Evolutionary conservation across 2,329 filamentous ascomycete genomes (phyloP).

Genomic region (Claviceps monticola): DNA sequence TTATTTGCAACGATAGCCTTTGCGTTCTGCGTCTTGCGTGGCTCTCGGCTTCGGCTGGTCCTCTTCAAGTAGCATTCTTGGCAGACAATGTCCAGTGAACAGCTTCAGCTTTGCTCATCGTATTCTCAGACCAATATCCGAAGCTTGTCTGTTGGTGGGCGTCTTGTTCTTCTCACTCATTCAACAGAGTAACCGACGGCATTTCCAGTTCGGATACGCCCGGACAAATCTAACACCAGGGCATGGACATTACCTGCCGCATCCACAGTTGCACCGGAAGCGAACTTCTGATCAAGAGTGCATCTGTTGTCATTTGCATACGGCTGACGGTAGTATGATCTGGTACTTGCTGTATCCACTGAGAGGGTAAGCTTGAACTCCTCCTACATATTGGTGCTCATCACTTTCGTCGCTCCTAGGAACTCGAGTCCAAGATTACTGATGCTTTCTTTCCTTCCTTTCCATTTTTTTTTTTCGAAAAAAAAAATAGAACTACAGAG

Average conservation of each 20-base stretch:
- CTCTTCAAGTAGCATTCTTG: not conserved
- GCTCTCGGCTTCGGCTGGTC: not conserved
- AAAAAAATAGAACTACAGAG: conserved; percentile 49
- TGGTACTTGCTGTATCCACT: conserved; percentile 8
- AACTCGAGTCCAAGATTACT: not conserved
- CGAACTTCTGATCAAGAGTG: not conserved
- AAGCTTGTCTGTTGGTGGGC: not conserved
- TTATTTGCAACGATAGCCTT: not conserved
- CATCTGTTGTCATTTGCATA: not conserved
- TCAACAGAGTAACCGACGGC: not conserved
- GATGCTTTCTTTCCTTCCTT: not conserved
- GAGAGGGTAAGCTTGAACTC: conserved; percentile 3
- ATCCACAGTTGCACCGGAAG: not conserved
- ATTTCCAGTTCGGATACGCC: not conserved
- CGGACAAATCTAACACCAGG: not conserved
- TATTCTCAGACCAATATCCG: not conserved
- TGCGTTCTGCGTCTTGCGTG: not conserved
- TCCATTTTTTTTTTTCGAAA: not conserved
- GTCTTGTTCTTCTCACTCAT: not conserved
- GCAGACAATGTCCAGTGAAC: not conserved
- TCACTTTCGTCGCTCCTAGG: not conserved
- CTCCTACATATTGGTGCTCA: not conserved
- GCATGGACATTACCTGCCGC: not conserved
- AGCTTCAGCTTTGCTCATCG: not conserved
- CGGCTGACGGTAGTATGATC: not conserved